phyloP scores from a whole-genome alignment of 2,329 filamentous ascomycete genomes.

The Colletotrichum lini region DNA sequence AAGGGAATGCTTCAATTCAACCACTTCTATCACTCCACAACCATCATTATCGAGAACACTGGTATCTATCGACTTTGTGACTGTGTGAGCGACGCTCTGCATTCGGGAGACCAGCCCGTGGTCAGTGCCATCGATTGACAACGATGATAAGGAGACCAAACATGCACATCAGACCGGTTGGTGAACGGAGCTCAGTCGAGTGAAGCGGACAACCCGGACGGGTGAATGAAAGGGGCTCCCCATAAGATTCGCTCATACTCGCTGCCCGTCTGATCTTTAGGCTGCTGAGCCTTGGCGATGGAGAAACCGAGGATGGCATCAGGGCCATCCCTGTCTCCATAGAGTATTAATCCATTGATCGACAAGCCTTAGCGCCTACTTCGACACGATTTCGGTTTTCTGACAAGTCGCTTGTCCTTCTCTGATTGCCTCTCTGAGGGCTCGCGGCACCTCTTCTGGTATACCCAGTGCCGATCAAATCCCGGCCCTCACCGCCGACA shows the following conservation, averaged over 20 bases:
- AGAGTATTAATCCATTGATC: constrained; percentile 20
- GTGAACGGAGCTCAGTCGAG: too few relatives aligned
- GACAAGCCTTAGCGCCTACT: constrained; percentile 8
- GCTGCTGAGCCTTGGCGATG: constrained; percentile 22
- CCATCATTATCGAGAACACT: too few relatives aligned
- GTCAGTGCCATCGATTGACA: neutral
- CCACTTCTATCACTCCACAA: neutral
- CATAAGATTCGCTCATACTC: neutral
- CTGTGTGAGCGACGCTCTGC: neutral
- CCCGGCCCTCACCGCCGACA: constrained; percentile 70
- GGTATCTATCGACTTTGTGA: too few relatives aligned
- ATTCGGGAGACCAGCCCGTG: too few relatives aligned
- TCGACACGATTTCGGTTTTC: constrained; percentile 8
- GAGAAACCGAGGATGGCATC: constrained; percentile 15
- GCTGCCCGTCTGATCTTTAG: constrained; percentile 15
- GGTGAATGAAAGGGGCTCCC: neutral
- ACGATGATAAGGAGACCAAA: too few relatives aligned
- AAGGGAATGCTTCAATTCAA: neutral
- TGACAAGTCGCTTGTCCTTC: constrained; percentile 5
- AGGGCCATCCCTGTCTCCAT: constrained; percentile 29
- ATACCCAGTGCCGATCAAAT: constrained; percentile 58
- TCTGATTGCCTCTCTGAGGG: neutral
- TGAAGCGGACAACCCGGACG: too few relatives aligned
- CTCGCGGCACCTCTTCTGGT: constrained; percentile 43
- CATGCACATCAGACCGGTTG: too few relatives aligned